Percentiles rank a stretch among this genome's conserved stretches.
Evolutionary conservation across 2,329 filamentous ascomycete genomes (phyloP).

Genomic region (Rutstroemia sp.): DNA sequence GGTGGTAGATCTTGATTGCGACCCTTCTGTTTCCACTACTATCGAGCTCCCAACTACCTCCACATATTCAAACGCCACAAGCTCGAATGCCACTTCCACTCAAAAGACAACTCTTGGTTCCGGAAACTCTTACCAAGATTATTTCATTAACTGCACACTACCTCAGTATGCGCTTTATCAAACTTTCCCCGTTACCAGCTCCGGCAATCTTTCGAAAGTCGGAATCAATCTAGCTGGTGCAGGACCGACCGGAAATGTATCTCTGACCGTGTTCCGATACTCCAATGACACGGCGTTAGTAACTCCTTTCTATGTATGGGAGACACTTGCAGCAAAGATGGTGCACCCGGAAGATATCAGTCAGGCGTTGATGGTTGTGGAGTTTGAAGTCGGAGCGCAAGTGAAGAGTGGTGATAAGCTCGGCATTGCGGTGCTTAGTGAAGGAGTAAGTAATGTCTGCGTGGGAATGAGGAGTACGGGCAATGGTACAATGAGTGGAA

Average conservation of each 20-base stretch:
- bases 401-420: constrained; percentile 13
- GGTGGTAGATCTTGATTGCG: not conserved
- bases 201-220: constrained; percentile 13
- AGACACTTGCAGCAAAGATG: constrained; percentile 14
- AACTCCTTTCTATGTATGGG: constrained; percentile 19
- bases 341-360: constrained; percentile 7
- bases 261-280: constrained; percentile 18
- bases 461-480: constrained; percentile 5
- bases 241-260: constrained; percentile 11
- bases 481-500: not conserved
- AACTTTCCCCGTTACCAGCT: constrained; percentile 15
- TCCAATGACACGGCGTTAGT: constrained; percentile 17
- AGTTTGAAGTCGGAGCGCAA: constrained; percentile 5
- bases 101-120: constrained; percentile 8
- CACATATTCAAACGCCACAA: not conserved
- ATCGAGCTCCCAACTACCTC: not conserved
- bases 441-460: constrained; percentile 16
- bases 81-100: not conserved
- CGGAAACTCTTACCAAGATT: constrained; percentile 8
- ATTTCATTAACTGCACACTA: constrained; percentile 14
- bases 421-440: constrained; percentile 15
- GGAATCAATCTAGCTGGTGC: constrained; percentile 17
- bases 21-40: not conserved
- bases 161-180: constrained; percentile 19
- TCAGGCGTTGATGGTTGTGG: constrained; percentile 9